A percentile compares a stretch with the other conserved stretches of the same genome.
phyloP scores from a whole-genome alignment of 768 basidiomycete genomes.

The Leucosporidium scottii region DNA sequence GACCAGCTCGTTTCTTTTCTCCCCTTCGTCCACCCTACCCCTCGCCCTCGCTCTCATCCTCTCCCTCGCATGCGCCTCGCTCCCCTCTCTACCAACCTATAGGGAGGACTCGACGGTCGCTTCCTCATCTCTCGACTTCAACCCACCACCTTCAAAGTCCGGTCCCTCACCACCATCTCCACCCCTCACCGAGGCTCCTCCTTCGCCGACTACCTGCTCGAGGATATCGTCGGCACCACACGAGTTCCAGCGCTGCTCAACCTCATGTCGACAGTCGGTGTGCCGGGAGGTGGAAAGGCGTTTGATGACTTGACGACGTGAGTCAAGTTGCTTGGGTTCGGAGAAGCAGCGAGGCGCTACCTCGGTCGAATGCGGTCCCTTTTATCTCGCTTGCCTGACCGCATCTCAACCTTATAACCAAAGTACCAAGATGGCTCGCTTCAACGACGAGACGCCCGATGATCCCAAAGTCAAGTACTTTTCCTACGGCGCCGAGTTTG shows the following conservation, averaged over 20 bases:
- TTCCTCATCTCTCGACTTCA: slow-evolving; percentile 77
- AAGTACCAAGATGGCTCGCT: slow-evolving; percentile 67
- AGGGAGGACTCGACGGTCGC: slow-evolving; percentile 89
- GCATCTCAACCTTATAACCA: neutral
- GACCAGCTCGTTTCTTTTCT: slow-evolving; percentile 22
- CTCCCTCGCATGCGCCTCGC: slow-evolving; percentile 17
- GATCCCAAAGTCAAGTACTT: slow-evolving; percentile 74
- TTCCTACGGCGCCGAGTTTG: slow-evolving; percentile 88
- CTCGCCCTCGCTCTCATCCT: neutral
- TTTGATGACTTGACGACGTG: slow-evolving; percentile 73
- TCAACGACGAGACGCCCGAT: slow-evolving; percentile 81
- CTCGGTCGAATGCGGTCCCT: no score
- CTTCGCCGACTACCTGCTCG: slow-evolving; percentile 85
- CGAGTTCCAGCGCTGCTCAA: slow-evolving; percentile 46
- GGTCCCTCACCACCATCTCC: slow-evolving; percentile 87
- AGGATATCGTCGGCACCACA: slow-evolving; percentile 43
- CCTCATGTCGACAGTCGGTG: slow-evolving; percentile 64
- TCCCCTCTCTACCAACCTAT: neutral
- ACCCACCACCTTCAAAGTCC: slow-evolving; percentile 66
- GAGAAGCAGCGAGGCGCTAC: no score
- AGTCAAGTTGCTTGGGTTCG: neutral
- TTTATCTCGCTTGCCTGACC: neutral
- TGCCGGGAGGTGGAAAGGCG: slow-evolving; percentile 89
- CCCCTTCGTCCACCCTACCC: neutral
- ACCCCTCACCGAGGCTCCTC: slow-evolving; percentile 89